Conservation (phyloP, 2,329 filamentous ascomycete species). For the Metarhizium sp. region DNA sequence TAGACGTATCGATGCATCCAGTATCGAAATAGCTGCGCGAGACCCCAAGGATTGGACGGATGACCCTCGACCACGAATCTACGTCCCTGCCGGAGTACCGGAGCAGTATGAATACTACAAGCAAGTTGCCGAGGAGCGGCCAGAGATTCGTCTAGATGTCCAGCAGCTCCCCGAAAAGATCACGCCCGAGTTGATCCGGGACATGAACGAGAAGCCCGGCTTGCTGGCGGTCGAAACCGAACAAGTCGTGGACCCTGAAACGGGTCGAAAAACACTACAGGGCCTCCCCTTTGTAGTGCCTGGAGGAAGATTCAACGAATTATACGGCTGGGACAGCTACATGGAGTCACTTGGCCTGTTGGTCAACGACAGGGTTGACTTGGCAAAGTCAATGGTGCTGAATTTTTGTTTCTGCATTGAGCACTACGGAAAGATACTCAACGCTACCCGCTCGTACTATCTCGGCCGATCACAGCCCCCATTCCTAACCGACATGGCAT, state of each 20-base stretch:
- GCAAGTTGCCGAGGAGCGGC: constrained; percentile 65
- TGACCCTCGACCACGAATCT: constrained; percentile 83
- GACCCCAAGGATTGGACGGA: constrained; percentile 95
- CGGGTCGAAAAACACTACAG: constrained; percentile 59
- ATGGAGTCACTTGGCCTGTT: constrained; percentile 92
- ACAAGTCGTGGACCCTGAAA: constrained; percentile 51
- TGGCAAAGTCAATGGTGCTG: constrained; percentile 88
- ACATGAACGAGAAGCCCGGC: constrained; percentile 80
- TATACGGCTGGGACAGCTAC: constrained; percentile 99
- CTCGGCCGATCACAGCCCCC: constrained; percentile 89
- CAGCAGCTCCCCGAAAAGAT: constrained; percentile 67
- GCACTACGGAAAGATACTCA: constrained; percentile 97
- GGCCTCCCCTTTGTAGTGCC: constrained; percentile 96
- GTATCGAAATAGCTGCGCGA: constrained; percentile 73
- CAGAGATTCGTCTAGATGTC: constrained; percentile 82
- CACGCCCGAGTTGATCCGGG: constrained; percentile 70
- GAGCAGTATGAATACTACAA: constrained; percentile 88
- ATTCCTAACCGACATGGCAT: constrained; percentile 93
- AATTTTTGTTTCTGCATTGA: constrained; percentile 98
- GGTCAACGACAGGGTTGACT: constrained; percentile 71
- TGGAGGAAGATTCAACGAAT: constrained; percentile 92
- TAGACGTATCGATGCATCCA: constrained; percentile 78
- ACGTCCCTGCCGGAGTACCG: constrained; percentile 74
- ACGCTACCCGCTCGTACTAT: constrained; percentile 94
- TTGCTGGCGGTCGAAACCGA: constrained; percentile 87